These are phyloP conservation scores for Metschnikowia santaceciliae DNA, from an alignment of 805 yeast genomes.

Conservation along the genomic window DNA sequence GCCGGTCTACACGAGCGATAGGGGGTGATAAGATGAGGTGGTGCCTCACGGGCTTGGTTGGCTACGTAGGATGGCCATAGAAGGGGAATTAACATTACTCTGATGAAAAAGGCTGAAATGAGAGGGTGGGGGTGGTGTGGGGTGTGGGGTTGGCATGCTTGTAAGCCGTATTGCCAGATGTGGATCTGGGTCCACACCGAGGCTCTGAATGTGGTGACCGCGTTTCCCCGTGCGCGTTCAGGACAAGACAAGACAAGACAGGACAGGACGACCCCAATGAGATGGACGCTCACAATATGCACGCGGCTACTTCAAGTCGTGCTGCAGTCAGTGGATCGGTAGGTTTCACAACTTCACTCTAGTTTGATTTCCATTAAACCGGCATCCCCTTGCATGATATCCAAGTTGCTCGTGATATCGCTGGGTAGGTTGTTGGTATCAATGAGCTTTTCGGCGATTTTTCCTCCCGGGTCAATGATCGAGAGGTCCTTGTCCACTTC, in stretches of 20 bases:
- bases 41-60: background rate
- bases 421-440: slow-evolving; percentile 58
- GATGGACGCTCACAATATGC: background rate
- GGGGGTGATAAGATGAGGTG: background rate
- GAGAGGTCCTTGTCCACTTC: slow-evolving; percentile 38
- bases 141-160: background rate
- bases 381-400: slow-evolving; percentile 47
- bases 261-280: background rate
- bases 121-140: too few species aligned
- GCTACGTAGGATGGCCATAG: background rate
- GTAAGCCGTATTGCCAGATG: background rate
- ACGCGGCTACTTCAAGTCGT: background rate
- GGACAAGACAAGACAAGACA: background rate
- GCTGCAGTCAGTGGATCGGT: background rate
- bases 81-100: background rate
- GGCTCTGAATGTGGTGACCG: background rate
- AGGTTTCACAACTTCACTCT: background rate
- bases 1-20: slow-evolving; percentile 2
- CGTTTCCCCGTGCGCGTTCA: slow-evolving; percentile 3
- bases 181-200: background rate
- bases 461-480: slow-evolving; percentile 42
- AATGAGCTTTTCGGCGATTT: slow-evolving; percentile 43
- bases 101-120: too few species aligned
- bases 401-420: slow-evolving; percentile 48
- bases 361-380: slow-evolving; percentile 35